Base-by-base conservation (phyloP, 2,329 filamentous ascomycete species). In the Magnaporthiopsis incrustans region DNA sequence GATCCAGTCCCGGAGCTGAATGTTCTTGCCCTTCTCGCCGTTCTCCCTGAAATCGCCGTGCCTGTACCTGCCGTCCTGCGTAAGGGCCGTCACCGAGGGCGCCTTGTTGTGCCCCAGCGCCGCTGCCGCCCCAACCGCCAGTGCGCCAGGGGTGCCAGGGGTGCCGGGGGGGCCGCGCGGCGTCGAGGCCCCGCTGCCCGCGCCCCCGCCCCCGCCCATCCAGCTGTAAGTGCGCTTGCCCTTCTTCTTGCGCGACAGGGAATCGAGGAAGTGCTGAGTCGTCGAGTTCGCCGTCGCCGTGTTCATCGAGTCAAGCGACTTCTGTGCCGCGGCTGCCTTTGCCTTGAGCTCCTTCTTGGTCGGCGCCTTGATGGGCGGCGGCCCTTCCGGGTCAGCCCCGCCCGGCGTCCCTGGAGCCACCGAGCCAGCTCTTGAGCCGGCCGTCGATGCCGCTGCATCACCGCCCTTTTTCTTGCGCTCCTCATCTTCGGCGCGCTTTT, bases 261-360 rank as follows among this genome's bases (percentile, higher is more conserved):
- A 76, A 5, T 85, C 84, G 73, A 85, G 82, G 70, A 84, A 82
- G 64, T 89, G 89, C 58, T 92, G 82, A 1, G 83, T 91, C 0
- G 93, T 97, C 64, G 87, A 82, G 73, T 97, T 97, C 32, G 94
- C 92, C 15, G 62, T 38, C 27, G 88, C 86, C 68, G 94, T 92
- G 68, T 89, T 90, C 65, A 88, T 88, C 25, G 89, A 89, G 71
- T 96, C 91, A 0, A 87, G 89, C 27, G 88, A 84, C 69, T 90
- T 91, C 67, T 92, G 88, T 66, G 91, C 88, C 4, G 44, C 44
- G n/a, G 87, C 85, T 68, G 89, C 83, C 67, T 88, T 89, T 75
- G 89, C 91, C 72, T 89, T 86, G 66, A 81, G 82, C 74, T 97
- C 92, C 77, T 97, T 97, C 81, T 97, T 97, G 5, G 89, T 90